Conservation (phyloP, 345 rosid genomes). For the Mallotus nudiflorus region DNA sequence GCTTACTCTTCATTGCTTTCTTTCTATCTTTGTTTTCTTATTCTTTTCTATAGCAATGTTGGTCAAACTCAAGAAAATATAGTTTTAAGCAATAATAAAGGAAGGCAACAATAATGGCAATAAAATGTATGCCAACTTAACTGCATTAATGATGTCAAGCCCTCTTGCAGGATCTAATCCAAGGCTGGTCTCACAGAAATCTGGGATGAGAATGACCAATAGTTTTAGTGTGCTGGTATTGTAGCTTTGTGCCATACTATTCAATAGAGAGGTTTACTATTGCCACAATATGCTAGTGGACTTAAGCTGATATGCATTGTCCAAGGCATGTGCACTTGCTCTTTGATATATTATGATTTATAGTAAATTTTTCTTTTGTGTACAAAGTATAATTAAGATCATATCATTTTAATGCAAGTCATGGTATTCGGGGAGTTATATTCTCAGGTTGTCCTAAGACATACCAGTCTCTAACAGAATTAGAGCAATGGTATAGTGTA, state of each 20-base stretch:
- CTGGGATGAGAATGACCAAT: slow-evolving; percentile 41
- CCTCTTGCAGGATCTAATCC: slow-evolving; percentile 26
- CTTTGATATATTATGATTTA: background rate
- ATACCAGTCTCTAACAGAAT: slow-evolving; percentile 1
- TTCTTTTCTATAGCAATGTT: slow-evolving; percentile 5
- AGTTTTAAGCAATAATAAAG: background rate
- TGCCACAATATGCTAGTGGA: slow-evolving; percentile 41
- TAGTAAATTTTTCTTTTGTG: too few species aligned
- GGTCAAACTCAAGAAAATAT: too few species aligned
- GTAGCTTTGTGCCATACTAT: slow-evolving; percentile 40
- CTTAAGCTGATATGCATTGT: slow-evolving; percentile 43
- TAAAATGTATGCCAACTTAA: slow-evolving; percentile 33
- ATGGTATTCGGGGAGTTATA: slow-evolving; percentile 32
- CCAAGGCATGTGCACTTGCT: slow-evolving; percentile 25
- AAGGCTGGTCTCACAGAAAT: slow-evolving; percentile 47
- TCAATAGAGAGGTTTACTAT: slow-evolving; percentile 33
- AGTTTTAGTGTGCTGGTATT: slow-evolving; percentile 47
- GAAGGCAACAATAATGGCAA: slow-evolving; percentile 20
- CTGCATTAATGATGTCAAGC: slow-evolving; percentile 32
- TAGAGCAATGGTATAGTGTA: background rate
- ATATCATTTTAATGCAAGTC: slow-evolving; percentile 18
- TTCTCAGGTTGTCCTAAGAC: slow-evolving; percentile 49
- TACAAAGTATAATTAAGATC: background rate
- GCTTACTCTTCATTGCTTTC: slow-evolving; percentile 2
- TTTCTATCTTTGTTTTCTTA: background rate